Evolutionary conservation across 805 yeast genomes (phyloP).

Genomic region (Blastobotrys parvus): DNA sequence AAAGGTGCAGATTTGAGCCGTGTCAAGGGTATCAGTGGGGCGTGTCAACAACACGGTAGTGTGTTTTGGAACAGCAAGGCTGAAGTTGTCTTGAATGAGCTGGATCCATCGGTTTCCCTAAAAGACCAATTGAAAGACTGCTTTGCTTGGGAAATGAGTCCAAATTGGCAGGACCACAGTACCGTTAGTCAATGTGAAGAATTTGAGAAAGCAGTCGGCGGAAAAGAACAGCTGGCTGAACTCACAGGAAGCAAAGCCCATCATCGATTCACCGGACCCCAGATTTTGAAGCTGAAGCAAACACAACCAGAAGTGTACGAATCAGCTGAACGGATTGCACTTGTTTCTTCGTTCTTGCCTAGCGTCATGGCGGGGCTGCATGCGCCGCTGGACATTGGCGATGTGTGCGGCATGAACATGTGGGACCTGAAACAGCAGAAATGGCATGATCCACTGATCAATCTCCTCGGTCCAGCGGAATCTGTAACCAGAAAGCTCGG

Average conservation of each 20-base stretch:
- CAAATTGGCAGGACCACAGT: constrained; percentile 95
- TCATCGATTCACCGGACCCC: constrained; percentile 87
- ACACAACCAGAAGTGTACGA: constrained; percentile 43
- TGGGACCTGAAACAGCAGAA: constrained; percentile 56
- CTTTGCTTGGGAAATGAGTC: constrained; percentile 51
- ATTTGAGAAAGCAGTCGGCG: constrained; percentile 58
- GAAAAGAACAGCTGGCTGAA: constrained; percentile 47
- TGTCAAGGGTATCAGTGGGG: constrained; percentile 69
- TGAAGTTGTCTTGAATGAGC: constrained; percentile 29
- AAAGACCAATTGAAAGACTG: constrained; percentile 30
- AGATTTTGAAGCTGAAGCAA: constrained; percentile 63
- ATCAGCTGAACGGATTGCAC: constrained; percentile 52
- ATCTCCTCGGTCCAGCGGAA: constrained; percentile 26
- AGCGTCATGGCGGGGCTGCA: constrained; percentile 59
- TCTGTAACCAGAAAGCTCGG: constrained; percentile 40
- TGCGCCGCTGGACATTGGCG: constrained; percentile 66
- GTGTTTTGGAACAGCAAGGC: constrained; percentile 65
- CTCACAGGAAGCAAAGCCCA: constrained; percentile 84
- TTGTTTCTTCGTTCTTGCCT: constrained; percentile 74
- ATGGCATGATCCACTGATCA: constrained; percentile 50
- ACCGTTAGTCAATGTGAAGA: constrained; percentile 58
- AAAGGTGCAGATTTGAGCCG: constrained; percentile 47
- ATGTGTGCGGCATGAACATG: constrained; percentile 89
- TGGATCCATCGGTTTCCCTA: constrained; percentile 33
- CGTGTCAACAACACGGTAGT: constrained; percentile 90